phyloP scores from a whole-genome alignment of 352 stramenopile genomes.

The Globisporangium spiculum region DNA sequence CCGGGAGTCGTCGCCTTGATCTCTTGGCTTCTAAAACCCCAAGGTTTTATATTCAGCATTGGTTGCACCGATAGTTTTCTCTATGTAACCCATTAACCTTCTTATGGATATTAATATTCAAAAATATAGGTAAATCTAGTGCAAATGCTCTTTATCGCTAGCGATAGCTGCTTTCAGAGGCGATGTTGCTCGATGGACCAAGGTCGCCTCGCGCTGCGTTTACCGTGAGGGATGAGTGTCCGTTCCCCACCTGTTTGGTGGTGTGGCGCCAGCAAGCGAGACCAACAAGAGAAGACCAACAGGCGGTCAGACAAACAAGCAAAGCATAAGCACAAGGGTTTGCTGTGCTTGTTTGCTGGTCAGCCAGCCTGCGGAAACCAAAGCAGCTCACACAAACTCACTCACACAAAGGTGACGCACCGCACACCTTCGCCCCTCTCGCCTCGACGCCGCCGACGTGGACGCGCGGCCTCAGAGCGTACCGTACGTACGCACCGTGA shows the following conservation, averaged over 20 bases:
- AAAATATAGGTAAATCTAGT: too few species aligned
- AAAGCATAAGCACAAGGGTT: background rate
- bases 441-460: slow-evolving; percentile 9
- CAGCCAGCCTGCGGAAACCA: background rate
- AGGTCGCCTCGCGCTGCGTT: too few species aligned
- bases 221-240: background rate
- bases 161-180: too few species aligned
- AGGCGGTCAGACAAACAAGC: too few species aligned
- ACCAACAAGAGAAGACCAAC: background rate
- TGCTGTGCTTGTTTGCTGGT: background rate
- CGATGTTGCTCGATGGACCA: too few species aligned
- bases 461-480: slow-evolving; percentile 1
- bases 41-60: background rate
- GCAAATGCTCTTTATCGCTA: too few species aligned
- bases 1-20: background rate
- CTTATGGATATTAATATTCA: too few species aligned
- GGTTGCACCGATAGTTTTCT: too few species aligned
- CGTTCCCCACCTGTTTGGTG: background rate
- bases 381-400: background rate
- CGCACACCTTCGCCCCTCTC: background rate
- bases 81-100: too few species aligned
- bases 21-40: background rate
- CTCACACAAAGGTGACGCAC: slow-evolving; percentile 1
- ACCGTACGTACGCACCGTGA: background rate
- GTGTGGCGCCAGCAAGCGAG: background rate